Evolutionary conservation across 495 filamentous ascomycete genomes (phyloP).

Genomic region (Haplographium delicatum): DNA sequence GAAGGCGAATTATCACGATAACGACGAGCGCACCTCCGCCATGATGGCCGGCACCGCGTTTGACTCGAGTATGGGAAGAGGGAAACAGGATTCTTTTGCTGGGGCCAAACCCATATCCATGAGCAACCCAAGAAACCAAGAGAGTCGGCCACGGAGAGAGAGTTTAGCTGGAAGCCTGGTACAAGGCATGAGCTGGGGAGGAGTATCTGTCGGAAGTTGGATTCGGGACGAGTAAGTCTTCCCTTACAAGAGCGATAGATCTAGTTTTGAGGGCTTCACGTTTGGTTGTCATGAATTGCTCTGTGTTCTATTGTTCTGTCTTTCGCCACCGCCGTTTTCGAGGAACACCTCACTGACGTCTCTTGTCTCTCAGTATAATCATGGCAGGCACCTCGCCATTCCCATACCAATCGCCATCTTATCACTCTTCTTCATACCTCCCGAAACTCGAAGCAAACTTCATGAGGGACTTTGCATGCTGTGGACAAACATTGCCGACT

Average conservation of each 20-base stretch:
- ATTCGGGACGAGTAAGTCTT: constrained; percentile 93
- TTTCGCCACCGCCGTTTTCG: constrained; percentile 11
- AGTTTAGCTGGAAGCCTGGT: constrained; percentile 83
- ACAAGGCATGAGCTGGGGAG: constrained; percentile 96
- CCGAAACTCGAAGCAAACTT: constrained; percentile 97
- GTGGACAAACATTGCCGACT: constrained; percentile 77
- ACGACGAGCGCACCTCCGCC: constrained; percentile 32
- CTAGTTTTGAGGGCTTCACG: too few relatives aligned
- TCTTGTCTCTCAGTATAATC: constrained; percentile 73
- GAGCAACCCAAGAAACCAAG: constrained; percentile 64
- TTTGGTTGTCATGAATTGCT: background rate
- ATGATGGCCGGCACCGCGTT: constrained; percentile 58
- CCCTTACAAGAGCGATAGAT: too few relatives aligned
- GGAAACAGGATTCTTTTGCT: constrained; percentile 69
- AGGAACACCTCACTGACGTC: constrained; percentile 22
- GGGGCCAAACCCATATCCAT: constrained; percentile 81
- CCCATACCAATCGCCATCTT: constrained; percentile 84
- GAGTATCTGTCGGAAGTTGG: constrained; percentile 91
- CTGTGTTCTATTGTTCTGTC: background rate
- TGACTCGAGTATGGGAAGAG: constrained; percentile 46
- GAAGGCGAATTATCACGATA: constrained; percentile 41
- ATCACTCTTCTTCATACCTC: constrained; percentile 94
- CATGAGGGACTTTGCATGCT: constrained; percentile 94
- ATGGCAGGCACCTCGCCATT: constrained; percentile 97
- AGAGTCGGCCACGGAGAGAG: constrained; percentile 64